These are phyloP conservation scores for Tylopilus cervinicoccineus DNA, from an alignment of 768 basidiomycete species.

Conservation along the genomic window DNA sequence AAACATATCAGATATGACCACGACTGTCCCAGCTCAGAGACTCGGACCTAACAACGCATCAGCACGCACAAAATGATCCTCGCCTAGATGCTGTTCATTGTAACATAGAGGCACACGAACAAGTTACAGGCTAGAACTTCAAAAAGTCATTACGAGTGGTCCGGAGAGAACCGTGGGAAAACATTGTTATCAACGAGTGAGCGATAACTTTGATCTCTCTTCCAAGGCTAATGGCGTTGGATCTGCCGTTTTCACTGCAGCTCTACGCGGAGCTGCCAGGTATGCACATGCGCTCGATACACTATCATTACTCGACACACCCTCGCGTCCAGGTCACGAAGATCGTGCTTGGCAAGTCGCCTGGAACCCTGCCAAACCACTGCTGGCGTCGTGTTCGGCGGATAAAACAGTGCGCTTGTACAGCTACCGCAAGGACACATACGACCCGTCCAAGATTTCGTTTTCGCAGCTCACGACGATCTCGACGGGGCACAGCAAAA, in stretches of 20 bases:
- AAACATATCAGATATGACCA: too few relatives aligned
- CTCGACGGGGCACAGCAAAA: constrained; percentile 80
- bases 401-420: constrained; percentile 92
- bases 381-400: constrained; percentile 90
- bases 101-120: too few relatives aligned
- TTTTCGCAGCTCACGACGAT: constrained; percentile 62
- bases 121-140: too few relatives aligned
- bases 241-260: constrained; percentile 18
- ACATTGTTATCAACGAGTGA: background rate
- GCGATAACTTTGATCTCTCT: too few relatives aligned
- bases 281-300: background rate
- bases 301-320: background rate
- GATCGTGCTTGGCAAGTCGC: constrained; percentile 86
- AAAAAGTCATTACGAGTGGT: too few relatives aligned
- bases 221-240: constrained; percentile 13
- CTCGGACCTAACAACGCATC: too few relatives aligned
- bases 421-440: constrained; percentile 43
- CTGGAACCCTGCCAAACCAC: constrained; percentile 80
- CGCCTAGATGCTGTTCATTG: too few relatives aligned
- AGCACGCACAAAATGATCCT: too few relatives aligned
- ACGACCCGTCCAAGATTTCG: constrained; percentile 23
- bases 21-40: too few relatives aligned
- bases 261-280: constrained; percentile 25
- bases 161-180: background rate
- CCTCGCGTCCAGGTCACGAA: constrained; percentile 52